Evolutionary conservation across 78 protist genomes (phyloP).

Genomic region (Planoprotostelium fungivorum): DNA sequence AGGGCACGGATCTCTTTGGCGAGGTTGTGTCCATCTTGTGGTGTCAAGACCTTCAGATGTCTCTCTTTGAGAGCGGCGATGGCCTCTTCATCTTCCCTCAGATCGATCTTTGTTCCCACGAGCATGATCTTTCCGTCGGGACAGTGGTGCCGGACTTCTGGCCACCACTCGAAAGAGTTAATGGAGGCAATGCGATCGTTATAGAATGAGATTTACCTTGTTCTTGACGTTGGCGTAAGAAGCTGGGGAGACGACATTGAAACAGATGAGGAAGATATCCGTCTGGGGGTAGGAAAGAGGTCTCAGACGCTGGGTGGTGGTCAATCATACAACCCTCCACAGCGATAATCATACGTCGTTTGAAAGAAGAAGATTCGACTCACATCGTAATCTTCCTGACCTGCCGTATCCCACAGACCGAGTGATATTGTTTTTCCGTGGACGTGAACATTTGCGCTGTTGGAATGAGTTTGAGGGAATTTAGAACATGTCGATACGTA

Average conservation of each 20-base stretch:
- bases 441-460: not conserved
- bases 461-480: not conserved
- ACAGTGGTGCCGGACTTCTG: constrained; percentile 29
- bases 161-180: not conserved
- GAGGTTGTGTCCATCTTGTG: constrained; percentile 42
- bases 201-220: constrained; percentile 29
- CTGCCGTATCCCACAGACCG: constrained; percentile 64
- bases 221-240: constrained; percentile 65
- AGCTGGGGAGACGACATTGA: constrained; percentile 35
- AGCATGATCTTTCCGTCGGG: constrained; percentile 78
- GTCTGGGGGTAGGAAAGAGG: constrained; percentile 63
- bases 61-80: not conserved
- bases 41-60: constrained; percentile 6
- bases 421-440: not conserved
- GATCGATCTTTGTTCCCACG: constrained; percentile 81
- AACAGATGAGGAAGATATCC: constrained; percentile 21
- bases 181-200: not conserved
- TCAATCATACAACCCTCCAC: too few relatives aligned
- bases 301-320: constrained; percentile 3
- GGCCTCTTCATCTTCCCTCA: constrained; percentile 13
- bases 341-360: too few relatives aligned
- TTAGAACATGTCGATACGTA: not conserved
- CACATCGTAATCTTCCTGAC: constrained; percentile 41
- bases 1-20: constrained; percentile 71
- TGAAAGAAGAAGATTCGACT: not conserved